phyloP scores from a whole-genome alignment of 345 rosid genomes.

The Populus simonii region DNA sequence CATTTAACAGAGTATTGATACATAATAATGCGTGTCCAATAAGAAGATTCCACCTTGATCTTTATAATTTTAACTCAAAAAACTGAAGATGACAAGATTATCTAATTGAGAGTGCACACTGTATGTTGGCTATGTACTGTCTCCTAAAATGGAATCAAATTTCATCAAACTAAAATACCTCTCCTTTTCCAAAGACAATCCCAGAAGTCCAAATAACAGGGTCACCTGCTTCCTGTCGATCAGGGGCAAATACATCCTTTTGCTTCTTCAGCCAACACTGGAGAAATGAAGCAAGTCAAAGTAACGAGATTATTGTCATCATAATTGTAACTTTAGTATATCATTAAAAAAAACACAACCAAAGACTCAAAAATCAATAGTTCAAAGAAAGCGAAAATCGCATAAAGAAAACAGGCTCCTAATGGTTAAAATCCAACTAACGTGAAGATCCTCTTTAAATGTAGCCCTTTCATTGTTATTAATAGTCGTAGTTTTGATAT shows the following conservation, averaged over 20 bases:
- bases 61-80: background rate
- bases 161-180: slow-evolving; percentile 46
- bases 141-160: background rate
- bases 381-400: background rate
- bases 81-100: background rate
- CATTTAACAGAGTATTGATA: background rate
- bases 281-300: slow-evolving; percentile 7
- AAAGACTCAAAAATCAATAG: background rate
- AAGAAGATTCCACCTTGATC: background rate
- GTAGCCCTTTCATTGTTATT: too few species aligned
- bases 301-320: background rate
- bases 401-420: background rate
- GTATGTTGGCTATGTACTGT: background rate
- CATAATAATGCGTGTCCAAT: background rate
- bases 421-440: background rate
- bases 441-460: background rate
- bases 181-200: slow-evolving; percentile 83
- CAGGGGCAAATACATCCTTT: slow-evolving; percentile 68
- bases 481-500: too few species aligned
- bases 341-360: slow-evolving; percentile 8
- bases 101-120: background rate
- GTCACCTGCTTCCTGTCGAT: slow-evolving; percentile 52
- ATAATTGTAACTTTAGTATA: background rate
- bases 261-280: slow-evolving; percentile 99
- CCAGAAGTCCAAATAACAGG: slow-evolving; percentile 90